Base-by-base conservation (phyloP, 2,329 filamentous ascomycete genomes). In the Metarhizium robertsii region DNA sequence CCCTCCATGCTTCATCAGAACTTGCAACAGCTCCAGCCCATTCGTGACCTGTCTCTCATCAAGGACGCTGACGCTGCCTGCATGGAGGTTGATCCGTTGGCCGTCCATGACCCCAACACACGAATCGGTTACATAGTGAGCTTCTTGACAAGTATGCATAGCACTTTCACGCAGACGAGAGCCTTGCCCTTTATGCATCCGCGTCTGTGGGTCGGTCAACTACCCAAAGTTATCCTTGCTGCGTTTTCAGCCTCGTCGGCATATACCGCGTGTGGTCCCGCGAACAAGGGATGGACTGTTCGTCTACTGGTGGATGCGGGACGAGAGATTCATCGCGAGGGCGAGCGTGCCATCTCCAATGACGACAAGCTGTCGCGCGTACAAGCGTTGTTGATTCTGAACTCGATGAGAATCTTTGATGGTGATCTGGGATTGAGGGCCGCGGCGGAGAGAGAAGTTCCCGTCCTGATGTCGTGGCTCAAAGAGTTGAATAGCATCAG, bases 381-480 rank as follows among this genome's bases (percentile, higher is more conserved):
- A 4, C 75, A 77, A 60, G 75, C 73, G 1, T 64, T 76, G 18
- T 57, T 74, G 16, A 58, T 75, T 13, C 62, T 75, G 34, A 72
- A 76, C 57, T 64, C 68, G 2, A 71, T 77, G 40, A 67, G 74
- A 46, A 65, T 75, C 57, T 72, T 76, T 53, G 74, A 76, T 45
- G 75, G 74, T 0, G 74, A 77, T 52, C 56, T 76, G 3, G 60
- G 64, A 4, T 61, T 77, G 48, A 61, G 70, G 20, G 68, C 72
- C 2, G 66, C 75, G n/a, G 72, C 68, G 0, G 73, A 76, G 58
- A 62, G 70, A 42, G 73, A 76, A 53, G 59, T 68, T 59, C 55
- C 61, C 10, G 61, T 73, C 18, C 51, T 75, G 18, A 52, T 69
- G 52, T 58, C 60, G 3, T 77, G 75, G 75, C 52, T 69, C 16